Conservation (phyloP, 2,329 filamentous ascomycete species). For the Ophiostoma piceae region DNA sequence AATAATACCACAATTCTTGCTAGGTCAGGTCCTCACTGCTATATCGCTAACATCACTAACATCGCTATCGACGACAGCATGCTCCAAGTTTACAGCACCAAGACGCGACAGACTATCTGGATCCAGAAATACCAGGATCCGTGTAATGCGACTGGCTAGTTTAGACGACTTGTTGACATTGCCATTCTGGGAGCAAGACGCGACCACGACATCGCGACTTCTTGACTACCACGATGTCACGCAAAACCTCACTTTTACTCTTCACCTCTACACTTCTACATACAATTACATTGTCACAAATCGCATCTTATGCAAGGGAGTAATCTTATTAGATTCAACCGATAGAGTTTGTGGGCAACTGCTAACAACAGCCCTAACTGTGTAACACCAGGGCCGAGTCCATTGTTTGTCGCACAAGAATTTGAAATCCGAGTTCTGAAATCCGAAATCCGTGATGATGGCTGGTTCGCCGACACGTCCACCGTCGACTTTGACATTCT, state of each 20-base stretch:
- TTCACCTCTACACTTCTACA: no score
- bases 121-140: constrained; percentile 15
- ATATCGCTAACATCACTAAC: not conserved
- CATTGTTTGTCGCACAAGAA: not conserved
- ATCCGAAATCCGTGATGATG: not conserved
- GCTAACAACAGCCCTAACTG: not conserved
- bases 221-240: not conserved
- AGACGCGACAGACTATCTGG: not conserved
- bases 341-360: not conserved
- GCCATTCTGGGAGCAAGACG: not conserved
- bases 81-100: not conserved
- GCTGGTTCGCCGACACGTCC: not conserved
- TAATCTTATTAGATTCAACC: not conserved
- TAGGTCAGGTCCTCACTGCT: no score
- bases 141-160: constrained; percentile 23
- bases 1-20: no score
- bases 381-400: not conserved
- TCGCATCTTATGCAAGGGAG: not conserved
- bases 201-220: not conserved
- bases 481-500: not conserved
- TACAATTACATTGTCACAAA: not conserved
- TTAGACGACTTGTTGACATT: not conserved
- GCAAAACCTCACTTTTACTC: no score
- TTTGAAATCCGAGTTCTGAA: no score
- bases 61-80: not conserved